A percentile compares a stretch with the other conserved stretches of the same genome.
These are phyloP conservation scores for Lentinula aciculospora DNA, from an alignment of 768 basidiomycete genomes.

Conservation along the genomic window DNA sequence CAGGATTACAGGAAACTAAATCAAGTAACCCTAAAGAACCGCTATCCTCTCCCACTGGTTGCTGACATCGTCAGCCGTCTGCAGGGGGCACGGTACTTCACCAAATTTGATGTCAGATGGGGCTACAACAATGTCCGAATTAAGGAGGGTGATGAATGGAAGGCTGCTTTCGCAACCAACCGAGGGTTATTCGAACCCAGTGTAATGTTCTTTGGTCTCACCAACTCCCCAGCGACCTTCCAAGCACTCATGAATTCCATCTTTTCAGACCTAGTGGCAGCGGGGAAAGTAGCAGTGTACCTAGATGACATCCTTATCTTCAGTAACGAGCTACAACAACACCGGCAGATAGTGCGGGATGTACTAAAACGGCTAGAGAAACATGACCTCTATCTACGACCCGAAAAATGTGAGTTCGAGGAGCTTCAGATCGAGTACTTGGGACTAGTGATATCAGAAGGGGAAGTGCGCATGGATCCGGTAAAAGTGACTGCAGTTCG, in stretches of 20 bases:
- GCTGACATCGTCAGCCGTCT: conserved; percentile 24
- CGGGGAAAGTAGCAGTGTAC: conserved; percentile 23
- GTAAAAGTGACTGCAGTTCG: not conserved
- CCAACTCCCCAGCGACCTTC: conserved; percentile 24
- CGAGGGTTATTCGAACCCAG: conserved; percentile 31
- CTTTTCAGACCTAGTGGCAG: conserved; percentile 20
- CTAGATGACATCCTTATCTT: conserved; percentile 27
- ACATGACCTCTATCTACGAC: conserved; percentile 17
- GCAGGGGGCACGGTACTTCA: conserved; percentile 19
- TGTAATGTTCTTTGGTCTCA: conserved; percentile 37
- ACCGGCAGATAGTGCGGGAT: conserved; percentile 8
- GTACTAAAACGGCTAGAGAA: conserved; percentile 14
- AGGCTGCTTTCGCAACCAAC: conserved; percentile 33
- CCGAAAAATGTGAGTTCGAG: conserved; percentile 15
- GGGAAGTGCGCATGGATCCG: not conserved
- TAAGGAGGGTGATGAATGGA: conserved; percentile 35
- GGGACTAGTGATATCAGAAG: too few species aligned
- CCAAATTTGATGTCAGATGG: conserved; percentile 32
- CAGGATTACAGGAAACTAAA: conserved; percentile 23
- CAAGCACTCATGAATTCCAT: conserved; percentile 9
- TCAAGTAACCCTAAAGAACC: conserved; percentile 23
- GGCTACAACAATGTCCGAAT: conserved; percentile 37
- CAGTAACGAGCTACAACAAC: conserved; percentile 1
- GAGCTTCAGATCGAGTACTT: too few species aligned
- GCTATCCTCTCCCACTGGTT: conserved; percentile 29